These are phyloP conservation scores for Phytophthora parvispora DNA, from an alignment of 352 stramenopile genomes.

Conservation along the genomic window DNA sequence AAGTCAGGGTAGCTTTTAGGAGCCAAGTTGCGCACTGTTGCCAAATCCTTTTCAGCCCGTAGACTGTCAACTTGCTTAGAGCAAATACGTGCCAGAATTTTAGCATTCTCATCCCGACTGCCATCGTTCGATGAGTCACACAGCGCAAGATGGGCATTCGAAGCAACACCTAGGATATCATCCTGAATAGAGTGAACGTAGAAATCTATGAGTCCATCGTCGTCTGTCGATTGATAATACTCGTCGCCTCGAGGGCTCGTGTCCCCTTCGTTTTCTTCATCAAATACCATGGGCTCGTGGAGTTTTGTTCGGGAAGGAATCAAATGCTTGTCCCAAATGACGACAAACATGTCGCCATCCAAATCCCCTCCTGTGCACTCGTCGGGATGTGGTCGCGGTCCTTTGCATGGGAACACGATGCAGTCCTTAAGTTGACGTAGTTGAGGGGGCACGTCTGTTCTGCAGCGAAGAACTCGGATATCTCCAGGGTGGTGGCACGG, in stretches of 20 bases:
- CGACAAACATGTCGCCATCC: slow-evolving; percentile 83
- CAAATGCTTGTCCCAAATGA: slow-evolving; percentile 85
- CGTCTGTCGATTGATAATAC: slow-evolving; percentile 46
- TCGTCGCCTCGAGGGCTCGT: slow-evolving; percentile 21
- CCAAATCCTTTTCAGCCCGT: slow-evolving; percentile 62
- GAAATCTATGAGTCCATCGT: slow-evolving; percentile 69
- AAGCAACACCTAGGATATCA: slow-evolving; percentile 81
- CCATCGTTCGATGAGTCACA: slow-evolving; percentile 59
- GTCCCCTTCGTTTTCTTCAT: slow-evolving; percentile 27
- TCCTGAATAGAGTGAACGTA: slow-evolving; percentile 79
- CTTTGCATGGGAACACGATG: slow-evolving; percentile 82
- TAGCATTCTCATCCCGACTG: slow-evolving; percentile 56
- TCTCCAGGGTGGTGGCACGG: slow-evolving; percentile 85
- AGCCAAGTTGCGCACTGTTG: slow-evolving; percentile 58
- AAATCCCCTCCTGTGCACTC: slow-evolving; percentile 87
- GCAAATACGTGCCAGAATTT: slow-evolving; percentile 75
- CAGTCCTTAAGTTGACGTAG: slow-evolving; percentile 68
- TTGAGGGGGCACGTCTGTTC: slow-evolving; percentile 51
- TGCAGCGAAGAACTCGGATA: slow-evolving; percentile 72
- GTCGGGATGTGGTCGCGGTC: slow-evolving; percentile 75
- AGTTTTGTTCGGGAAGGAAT: slow-evolving; percentile 59
- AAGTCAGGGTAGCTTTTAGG: slow-evolving; percentile 83
- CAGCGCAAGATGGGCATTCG: slow-evolving; percentile 82
- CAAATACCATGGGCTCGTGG: slow-evolving; percentile 59
- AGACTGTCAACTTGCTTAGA: slow-evolving; percentile 80